phyloP scores from a whole-genome alignment of 352 stramenopile genomes.

The Elongisporangium anandrum region DNA sequence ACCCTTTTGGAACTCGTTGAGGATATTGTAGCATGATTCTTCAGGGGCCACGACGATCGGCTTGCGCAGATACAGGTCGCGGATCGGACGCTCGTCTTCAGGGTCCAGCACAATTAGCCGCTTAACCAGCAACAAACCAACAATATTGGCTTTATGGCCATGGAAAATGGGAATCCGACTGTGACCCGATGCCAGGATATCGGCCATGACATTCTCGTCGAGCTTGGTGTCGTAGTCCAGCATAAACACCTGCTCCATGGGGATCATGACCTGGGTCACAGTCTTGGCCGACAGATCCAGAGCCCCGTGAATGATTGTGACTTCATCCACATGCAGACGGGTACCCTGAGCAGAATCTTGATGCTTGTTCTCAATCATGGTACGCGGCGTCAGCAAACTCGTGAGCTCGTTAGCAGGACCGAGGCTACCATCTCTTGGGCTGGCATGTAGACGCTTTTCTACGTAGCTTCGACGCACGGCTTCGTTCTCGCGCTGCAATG shows the following conservation, averaged over 20 bases:
- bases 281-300: conserved; percentile 86
- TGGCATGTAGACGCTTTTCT: conserved; percentile 4
- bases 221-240: conserved; percentile 79
- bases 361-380: conserved; percentile 12
- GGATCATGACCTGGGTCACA: conserved; percentile 87
- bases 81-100: conserved; percentile 58
- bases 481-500: conserved; percentile 61
- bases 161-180: conserved; percentile 90
- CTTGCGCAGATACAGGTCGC: conserved; percentile 60
- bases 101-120: conserved; percentile 89
- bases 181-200: conserved; percentile 85
- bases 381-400: conserved; percentile 25
- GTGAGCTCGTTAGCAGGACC: conserved; percentile 12
- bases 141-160: conserved; percentile 65
- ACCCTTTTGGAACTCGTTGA: conserved; percentile 92
- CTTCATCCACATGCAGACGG: conserved; percentile 78
- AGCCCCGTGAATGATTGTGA: conserved; percentile 91
- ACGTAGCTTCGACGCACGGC: conserved; percentile 26
- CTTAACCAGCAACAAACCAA: conserved; percentile 86
- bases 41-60: conserved; percentile 80
- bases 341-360: conserved; percentile 48
- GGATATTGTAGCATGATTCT: conserved; percentile 81
- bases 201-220: conserved; percentile 60
- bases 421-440: neutral
- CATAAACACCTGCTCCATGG: conserved; percentile 83